Conservation (phyloP, 2,329 filamentous ascomycete genomes). For the Penicillium griseofulvum region DNA sequence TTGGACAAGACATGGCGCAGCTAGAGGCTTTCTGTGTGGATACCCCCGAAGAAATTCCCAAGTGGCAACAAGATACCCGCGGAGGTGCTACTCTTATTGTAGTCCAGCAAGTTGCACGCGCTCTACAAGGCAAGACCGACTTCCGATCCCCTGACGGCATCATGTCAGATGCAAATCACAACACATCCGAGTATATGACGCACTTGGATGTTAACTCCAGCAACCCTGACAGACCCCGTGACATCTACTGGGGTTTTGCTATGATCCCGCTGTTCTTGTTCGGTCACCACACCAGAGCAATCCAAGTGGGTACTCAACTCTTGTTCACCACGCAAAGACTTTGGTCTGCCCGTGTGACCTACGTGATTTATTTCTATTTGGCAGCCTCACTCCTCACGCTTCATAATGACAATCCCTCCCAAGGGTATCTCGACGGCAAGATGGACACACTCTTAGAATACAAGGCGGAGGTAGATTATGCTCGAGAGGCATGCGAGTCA, state of each 20-base stretch:
- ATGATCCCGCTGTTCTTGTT: conserved; percentile 49
- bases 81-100: conserved; percentile 58
- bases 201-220: conserved; percentile 45
- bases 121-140: conserved; percentile 61
- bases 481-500: conserved; percentile 53
- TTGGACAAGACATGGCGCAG: conserved; percentile 58
- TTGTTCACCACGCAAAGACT: conserved; percentile 43
- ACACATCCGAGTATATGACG: conserved; percentile 49
- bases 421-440: conserved; percentile 46
- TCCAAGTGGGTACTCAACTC: conserved; percentile 44
- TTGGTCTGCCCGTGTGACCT: conserved; percentile 47
- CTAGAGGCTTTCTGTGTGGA: conserved; percentile 58
- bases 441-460: conserved; percentile 51
- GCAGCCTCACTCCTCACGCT: conserved; percentile 44
- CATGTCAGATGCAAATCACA: conserved; percentile 56
- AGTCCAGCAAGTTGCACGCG: conserved; percentile 55
- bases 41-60: conserved; percentile 55
- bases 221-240: conserved; percentile 53
- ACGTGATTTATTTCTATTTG: conserved; percentile 47
- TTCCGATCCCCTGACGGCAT: conserved; percentile 47
- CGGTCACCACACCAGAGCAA: conserved; percentile 46
- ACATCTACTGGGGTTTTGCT: conserved; percentile 55
- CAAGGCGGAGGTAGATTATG: conserved; percentile 53
- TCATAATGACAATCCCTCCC: conserved; percentile 43
- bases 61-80: conserved; percentile 57